A percentile compares a stretch with the other conserved stretches of the same genome.
Conservation (phyloP, 2,329 filamentous ascomycete species). For the Colletotrichum echinochloae region DNA sequence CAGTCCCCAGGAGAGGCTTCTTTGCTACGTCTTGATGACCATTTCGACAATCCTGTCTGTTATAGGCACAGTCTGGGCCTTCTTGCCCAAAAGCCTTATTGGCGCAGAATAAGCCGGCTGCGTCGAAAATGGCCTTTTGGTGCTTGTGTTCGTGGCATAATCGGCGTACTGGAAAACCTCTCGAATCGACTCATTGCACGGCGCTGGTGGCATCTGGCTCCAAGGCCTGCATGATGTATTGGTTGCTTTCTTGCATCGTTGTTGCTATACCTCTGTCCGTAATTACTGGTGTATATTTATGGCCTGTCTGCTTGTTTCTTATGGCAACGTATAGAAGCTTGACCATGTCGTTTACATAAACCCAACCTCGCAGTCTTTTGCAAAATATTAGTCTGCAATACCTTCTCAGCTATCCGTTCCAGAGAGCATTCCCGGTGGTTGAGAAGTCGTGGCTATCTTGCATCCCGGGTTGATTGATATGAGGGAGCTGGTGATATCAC, state of each 20-base stretch:
- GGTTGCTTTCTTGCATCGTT: constrained; percentile 1
- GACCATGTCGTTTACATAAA: not conserved
- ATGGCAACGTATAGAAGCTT: not conserved
- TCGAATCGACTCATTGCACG: constrained; percentile 18
- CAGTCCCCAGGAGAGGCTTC: constrained; percentile 67
- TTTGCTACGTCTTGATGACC: constrained; percentile 77
- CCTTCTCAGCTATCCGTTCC: not conserved
- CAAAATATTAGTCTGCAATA: not conserved
- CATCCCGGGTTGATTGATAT: not conserved
- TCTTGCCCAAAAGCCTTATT: constrained; percentile 82
- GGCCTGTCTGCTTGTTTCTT: not conserved
- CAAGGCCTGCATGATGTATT: constrained; percentile 8
- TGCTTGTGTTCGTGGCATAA: constrained; percentile 13
- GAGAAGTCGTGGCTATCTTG: not conserved
- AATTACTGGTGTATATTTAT: not conserved
- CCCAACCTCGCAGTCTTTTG: not conserved
- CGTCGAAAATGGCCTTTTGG: constrained; percentile 2
- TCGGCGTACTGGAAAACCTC: constrained; percentile 1
- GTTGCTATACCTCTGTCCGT: not conserved
- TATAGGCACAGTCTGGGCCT: constrained; percentile 88
- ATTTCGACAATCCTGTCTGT: constrained; percentile 77
- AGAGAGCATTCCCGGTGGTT: not conserved
- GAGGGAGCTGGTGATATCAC: not conserved
- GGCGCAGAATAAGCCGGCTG: constrained; percentile 58
- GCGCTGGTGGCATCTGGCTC: constrained; percentile 14